phyloP scores from a whole-genome alignment of 1,284 basidiomycete genomes.

The Rhodotorula sp. region DNA sequence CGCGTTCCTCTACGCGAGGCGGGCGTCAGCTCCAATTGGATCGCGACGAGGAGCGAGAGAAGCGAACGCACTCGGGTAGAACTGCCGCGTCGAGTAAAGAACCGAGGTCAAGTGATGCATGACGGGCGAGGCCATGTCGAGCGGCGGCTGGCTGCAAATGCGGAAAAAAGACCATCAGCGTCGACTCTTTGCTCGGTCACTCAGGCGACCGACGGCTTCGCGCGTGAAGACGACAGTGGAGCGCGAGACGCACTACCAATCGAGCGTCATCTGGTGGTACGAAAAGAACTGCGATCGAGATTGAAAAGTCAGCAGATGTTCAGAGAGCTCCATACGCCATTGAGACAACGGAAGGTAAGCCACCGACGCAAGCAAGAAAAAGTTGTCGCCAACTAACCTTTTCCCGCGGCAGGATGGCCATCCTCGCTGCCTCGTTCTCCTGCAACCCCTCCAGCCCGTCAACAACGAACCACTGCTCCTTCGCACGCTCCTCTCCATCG shows the following conservation, averaged over 20 bases:
- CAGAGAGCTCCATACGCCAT: background rate
- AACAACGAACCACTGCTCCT: conserved; percentile 1
- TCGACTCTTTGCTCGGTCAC: too few species aligned
- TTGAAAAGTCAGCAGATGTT: background rate
- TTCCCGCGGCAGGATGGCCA: background rate
- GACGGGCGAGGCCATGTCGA: background rate
- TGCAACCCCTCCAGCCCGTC: background rate
- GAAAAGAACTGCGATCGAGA: background rate
- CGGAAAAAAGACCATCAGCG: background rate
- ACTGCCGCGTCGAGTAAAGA: background rate
- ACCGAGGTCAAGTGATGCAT: background rate
- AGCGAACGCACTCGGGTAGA: background rate
- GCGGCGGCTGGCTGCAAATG: background rate
- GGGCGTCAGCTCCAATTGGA: background rate
- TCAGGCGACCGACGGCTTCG: too few species aligned
- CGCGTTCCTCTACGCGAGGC: background rate
- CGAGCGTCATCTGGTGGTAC: background rate
- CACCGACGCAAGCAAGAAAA: too few species aligned
- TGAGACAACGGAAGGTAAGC: background rate
- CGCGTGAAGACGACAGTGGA: background rate
- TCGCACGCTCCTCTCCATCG: background rate
- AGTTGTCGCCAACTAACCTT: background rate
- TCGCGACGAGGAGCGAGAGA: background rate
- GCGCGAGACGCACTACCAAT: background rate
- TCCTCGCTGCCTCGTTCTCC: background rate